Conservation (phyloP, 2,329 filamentous ascomycete species). For the Fusarium piperis region DNA sequence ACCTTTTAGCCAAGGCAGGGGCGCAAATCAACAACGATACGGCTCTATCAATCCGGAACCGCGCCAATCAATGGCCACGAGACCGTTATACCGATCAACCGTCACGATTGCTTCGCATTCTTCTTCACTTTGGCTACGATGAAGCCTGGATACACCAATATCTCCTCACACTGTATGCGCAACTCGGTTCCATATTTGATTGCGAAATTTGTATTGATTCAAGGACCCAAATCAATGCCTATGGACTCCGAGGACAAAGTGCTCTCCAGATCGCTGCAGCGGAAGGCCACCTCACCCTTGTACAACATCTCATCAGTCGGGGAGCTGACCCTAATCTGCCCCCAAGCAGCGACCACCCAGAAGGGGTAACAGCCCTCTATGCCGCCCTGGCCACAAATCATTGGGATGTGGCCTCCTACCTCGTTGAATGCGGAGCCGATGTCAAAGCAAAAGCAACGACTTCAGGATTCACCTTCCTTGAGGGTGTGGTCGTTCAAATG, state of each 20-base stretch:
- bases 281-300: neutral
- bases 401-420: neutral
- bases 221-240: neutral
- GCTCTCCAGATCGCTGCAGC: neutral
- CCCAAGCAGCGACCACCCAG: too few species aligned
- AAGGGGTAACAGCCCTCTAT: neutral
- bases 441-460: neutral
- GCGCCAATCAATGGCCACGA: too few species aligned
- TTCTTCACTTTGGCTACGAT: neutral
- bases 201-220: neutral
- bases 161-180: neutral
- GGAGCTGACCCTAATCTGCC: neutral
- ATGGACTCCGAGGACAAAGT: neutral
- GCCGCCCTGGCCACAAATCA: accelerated
- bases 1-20: neutral
- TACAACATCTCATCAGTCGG: neutral
- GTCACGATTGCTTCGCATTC: too few species aligned
- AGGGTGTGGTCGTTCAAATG: neutral
- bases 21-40: neutral
- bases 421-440: neutral
- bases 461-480: neutral
- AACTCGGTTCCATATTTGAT: neutral
- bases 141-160: neutral
- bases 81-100: too few species aligned
- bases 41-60: too few species aligned